Conservation (phyloP, 805 yeast species). For the Nakazawaea holstii region DNA sequence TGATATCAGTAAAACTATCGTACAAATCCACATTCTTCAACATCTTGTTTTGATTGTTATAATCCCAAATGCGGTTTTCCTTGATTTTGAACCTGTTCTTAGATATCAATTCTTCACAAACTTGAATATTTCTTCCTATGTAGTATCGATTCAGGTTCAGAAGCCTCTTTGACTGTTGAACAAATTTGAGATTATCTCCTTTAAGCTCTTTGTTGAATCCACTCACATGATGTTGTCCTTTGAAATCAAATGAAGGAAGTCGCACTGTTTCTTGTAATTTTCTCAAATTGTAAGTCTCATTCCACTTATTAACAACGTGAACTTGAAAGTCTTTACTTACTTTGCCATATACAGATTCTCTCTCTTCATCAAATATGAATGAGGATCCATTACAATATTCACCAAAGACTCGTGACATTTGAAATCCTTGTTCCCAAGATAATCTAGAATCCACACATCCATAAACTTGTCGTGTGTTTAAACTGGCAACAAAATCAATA, state of each 20-base stretch:
- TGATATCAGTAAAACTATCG: neutral
- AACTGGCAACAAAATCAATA: conserved; percentile 26
- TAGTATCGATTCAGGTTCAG: conserved; percentile 18
- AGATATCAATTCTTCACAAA: neutral
- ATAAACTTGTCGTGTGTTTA: conserved; percentile 35
- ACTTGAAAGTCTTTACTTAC: neutral
- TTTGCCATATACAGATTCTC: conserved; percentile 10
- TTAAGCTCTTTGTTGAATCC: conserved; percentile 4
- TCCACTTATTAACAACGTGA: conserved; percentile 11
- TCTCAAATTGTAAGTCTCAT: neutral
- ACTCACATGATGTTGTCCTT: conserved; percentile 12
- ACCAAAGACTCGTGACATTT: conserved; percentile 36
- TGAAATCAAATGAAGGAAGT: conserved; percentile 4
- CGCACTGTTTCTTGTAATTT: neutral
- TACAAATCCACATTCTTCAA: neutral
- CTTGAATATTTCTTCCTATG: conserved; percentile 10
- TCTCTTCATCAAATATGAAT: conserved; percentile 15
- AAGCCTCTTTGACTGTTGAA: conserved; percentile 14
- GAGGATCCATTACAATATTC: conserved; percentile 21
- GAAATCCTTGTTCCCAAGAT: conserved; percentile 33
- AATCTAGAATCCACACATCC: conserved; percentile 33
- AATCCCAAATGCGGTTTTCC: neutral
- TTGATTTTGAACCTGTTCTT: neutral
- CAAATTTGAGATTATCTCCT: conserved; percentile 2
- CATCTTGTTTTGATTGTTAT: neutral